Evolutionary conservation across 2,329 filamentous ascomycete genomes (phyloP).

Genomic region (Sporothrix sp.): DNA sequence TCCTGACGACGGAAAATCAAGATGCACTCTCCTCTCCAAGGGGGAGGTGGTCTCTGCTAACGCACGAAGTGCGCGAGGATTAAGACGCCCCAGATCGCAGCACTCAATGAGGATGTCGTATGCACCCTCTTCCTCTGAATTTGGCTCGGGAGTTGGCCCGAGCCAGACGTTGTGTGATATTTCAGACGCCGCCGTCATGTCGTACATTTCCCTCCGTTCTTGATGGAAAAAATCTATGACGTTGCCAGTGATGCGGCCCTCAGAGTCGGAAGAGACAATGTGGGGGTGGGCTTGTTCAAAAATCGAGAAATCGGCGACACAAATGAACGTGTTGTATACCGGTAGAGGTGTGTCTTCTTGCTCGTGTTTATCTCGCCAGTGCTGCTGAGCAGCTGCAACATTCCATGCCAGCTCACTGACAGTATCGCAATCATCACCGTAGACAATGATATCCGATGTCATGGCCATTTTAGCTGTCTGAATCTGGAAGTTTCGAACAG

Average conservation of each 20-base stretch:
- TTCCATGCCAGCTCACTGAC: conserved; percentile 55
- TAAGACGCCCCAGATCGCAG: conserved; percentile 71
- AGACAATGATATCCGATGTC: conserved; percentile 86
- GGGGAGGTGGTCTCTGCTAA: conserved; percentile 47
- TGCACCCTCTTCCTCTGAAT: conserved; percentile 45
- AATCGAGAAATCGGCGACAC: conserved; percentile 51
- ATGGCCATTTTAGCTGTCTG: conserved; percentile 81
- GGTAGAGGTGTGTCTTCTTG: conserved; percentile 44
- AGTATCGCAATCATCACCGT: conserved; percentile 60
- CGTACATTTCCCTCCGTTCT: conserved; percentile 85
- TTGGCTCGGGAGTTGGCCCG: conserved; percentile 71
- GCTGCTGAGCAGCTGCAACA: conserved; percentile 66
- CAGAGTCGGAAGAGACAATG: conserved; percentile 65
- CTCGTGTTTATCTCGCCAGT: conserved; percentile 60
- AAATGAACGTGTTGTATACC: conserved; percentile 78
- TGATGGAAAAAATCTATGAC: conserved; percentile 84
- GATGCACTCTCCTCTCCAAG: conserved; percentile 29
- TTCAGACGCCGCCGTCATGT: conserved; percentile 82
- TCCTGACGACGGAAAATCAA: conserved; percentile 92
- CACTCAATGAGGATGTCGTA: conserved; percentile 86
- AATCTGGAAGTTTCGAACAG: conserved; percentile 94
- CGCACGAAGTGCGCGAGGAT: conserved; percentile 54
- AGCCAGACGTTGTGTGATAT: conserved; percentile 86
- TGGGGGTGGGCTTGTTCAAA: conserved; percentile 62
- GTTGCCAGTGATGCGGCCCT: conserved; percentile 61